A percentile compares a stretch with the other conserved stretches of the same genome.
Conservation (phyloP, 495 filamentous ascomycete genomes). For the Aspergillus saccharolyticus region DNA sequence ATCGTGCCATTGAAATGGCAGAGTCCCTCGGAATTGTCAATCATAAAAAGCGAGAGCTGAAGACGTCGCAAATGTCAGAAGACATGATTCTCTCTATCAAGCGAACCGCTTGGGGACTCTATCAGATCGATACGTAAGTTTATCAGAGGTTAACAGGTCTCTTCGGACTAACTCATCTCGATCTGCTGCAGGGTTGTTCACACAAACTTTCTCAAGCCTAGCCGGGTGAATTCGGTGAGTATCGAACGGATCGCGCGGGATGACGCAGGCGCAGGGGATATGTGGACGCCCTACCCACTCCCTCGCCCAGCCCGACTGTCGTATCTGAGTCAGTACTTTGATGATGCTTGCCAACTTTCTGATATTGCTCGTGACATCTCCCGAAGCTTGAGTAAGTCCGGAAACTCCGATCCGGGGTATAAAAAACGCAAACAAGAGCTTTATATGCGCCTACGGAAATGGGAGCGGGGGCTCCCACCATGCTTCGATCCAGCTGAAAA, state of each 20-base stretch:
- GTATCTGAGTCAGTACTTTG: conserved; percentile 26
- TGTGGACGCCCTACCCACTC: conserved; percentile 27
- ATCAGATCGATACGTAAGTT: conserved; percentile 32
- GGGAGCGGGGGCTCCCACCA: conserved; percentile 18
- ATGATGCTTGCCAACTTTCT: conserved; percentile 28
- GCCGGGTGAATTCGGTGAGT: conserved; percentile 22
- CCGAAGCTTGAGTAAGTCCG: conserved; percentile 1
- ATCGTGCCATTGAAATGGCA: conserved; percentile 27
- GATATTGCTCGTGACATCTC: conserved; percentile 29
- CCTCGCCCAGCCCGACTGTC: conserved; percentile 13
- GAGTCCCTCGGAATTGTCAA: conserved; percentile 27
- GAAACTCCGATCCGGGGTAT: neutral
- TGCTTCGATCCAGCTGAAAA: conserved; percentile 12
- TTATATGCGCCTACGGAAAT: conserved; percentile 19
- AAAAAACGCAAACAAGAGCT: conserved; percentile 17
- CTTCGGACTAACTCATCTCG: neutral
- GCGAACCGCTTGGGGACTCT: conserved; percentile 31
- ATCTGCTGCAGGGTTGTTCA: conserved; percentile 25
- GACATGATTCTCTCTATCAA: conserved; percentile 25
- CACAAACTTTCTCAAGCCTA: conserved; percentile 28
- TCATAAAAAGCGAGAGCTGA: conserved; percentile 3
- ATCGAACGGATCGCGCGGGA: conserved; percentile 16
- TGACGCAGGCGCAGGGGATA: conserved; percentile 3
- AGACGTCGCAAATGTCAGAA: conserved; percentile 14
- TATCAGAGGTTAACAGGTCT: neutral